These are phyloP conservation scores for Ophiosphaerella narmari DNA, from an alignment of 2,329 filamentous ascomycete genomes.

Conservation along the genomic window DNA sequence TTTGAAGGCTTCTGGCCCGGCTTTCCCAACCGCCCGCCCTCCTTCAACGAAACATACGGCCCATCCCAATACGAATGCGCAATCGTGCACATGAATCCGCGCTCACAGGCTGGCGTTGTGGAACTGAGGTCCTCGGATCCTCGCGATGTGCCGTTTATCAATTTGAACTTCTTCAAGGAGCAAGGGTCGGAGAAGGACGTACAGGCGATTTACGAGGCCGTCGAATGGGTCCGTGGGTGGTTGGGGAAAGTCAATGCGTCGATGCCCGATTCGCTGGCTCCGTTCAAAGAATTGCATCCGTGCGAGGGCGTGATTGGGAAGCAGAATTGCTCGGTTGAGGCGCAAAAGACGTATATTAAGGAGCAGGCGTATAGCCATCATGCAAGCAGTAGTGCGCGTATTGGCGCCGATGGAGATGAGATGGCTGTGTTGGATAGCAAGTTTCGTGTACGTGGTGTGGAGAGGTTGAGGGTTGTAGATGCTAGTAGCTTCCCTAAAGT, in stretches of 20 bases:
- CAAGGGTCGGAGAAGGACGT: constrained; percentile 52
- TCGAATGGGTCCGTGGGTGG: constrained; percentile 57
- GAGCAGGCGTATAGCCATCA: constrained; percentile 25
- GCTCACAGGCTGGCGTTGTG: constrained; percentile 64
- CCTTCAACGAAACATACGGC: constrained; percentile 25
- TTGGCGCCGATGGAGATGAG: constrained; percentile 17
- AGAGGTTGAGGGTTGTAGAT: constrained; percentile 23
- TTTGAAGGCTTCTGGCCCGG: constrained; percentile 38
- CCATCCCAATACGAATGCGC: constrained; percentile 35
- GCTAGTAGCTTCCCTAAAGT: constrained; percentile 28
- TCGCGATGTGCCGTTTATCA: constrained; percentile 63
- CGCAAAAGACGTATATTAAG: constrained; percentile 35
- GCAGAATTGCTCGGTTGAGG: constrained; percentile 38
- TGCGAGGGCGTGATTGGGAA: constrained; percentile 59
- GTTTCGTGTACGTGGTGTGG: constrained; percentile 16
- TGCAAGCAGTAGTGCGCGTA: constrained; percentile 18
- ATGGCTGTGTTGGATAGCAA: constrained; percentile 21
- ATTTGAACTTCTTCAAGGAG: constrained; percentile 41
- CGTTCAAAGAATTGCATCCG: constrained; percentile 54
- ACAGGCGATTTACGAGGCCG: constrained; percentile 60
- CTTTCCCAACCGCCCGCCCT: constrained; percentile 25
- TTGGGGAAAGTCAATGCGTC: constrained; percentile 28
- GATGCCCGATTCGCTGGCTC: constrained; percentile 39
- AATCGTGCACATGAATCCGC: constrained; percentile 52
- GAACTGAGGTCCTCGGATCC: constrained; percentile 64